Base-by-base conservation (phyloP, 257 asterid genomes). In the Penstemon barbatus region DNA sequence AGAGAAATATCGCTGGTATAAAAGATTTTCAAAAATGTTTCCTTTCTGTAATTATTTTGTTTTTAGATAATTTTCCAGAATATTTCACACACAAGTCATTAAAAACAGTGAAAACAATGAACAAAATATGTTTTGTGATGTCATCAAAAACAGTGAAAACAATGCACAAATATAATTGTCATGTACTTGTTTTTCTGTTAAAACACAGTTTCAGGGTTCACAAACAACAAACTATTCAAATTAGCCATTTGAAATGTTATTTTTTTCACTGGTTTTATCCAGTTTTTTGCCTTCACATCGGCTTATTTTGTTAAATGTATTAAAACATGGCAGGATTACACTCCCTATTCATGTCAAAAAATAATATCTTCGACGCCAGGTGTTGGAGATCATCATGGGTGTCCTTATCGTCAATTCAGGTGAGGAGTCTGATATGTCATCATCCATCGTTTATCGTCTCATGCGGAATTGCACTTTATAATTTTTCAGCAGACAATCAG, bases 381-480 rank as follows among this genome's bases (percentile, higher is more conserved):
- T 60, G 92, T 82, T 65, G 99, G 99, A 74, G 97, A 93, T 81
- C 96, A 93, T 74, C 99, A 93, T 69, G 99, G 97, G 61, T 93
- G 99, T 74, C 99, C 97, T 8, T 93, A 83, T 83, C 92, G 96
- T 56, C 96, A 88, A 82, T 88, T 93, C 88, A 85, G 99, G 99
- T 93, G 81, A 80, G 72, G 54, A 69, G 60, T 79, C 74, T 74
- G 59, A 40, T 60, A 33, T 48, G 71, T 10, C 44, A 42, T 41
- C 52, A 39, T 49, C 11, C 45, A 60, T 68, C 63, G 57, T 75
- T 63, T 61, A 38, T 58, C 19, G 53, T 65, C 66, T 66, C 53
- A 12, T 42, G 55, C 69, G 50, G 40, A 44, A 57, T 68, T 52
- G 59, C 57, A 12, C 25, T 40, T 71, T 19, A 41, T 45, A 42